phyloP scores from a whole-genome alignment of 495 filamentous ascomycete genomes.

The Podospora anserina region DNA sequence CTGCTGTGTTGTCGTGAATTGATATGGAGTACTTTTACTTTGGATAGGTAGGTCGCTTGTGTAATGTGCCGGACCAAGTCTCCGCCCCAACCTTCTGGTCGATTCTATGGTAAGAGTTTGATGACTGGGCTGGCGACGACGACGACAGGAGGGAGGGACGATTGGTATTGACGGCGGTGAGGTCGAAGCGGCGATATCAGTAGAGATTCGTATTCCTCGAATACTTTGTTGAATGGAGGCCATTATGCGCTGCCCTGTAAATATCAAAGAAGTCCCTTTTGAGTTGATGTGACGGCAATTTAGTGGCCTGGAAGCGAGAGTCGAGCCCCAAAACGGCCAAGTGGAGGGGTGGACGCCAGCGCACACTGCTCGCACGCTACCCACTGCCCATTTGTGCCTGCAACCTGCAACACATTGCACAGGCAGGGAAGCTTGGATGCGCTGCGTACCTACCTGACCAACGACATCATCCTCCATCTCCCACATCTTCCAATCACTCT shows the following conservation, averaged over 20 bases:
- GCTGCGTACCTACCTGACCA: constrained; percentile 11
- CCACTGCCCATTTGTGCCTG: constrained; percentile 9
- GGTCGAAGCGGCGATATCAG: background rate
- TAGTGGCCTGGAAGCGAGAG: constrained; percentile 7
- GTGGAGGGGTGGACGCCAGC: constrained; percentile 15
- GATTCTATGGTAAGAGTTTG: background rate
- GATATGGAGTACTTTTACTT: background rate
- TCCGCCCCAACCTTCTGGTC: constrained; percentile 6
- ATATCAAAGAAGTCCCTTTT: constrained; percentile 2
- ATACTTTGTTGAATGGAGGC: background rate
- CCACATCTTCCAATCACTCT: constrained; percentile 15
- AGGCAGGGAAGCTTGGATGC: constrained; percentile 13
- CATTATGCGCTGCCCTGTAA: background rate
- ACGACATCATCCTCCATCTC: constrained; percentile 30
- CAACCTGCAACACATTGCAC: constrained; percentile 14
- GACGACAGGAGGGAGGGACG: too few species aligned
- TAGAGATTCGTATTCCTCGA: too few species aligned
- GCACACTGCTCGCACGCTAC: constrained; percentile 9
- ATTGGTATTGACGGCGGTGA: background rate
- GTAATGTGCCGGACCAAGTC: constrained; percentile 8
- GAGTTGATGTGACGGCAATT: constrained; percentile 1
- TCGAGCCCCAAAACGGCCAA: constrained; percentile 22
- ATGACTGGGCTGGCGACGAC: too few species aligned
- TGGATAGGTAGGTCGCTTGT: background rate
- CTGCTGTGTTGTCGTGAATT: background rate